Percentiles rank a stretch among this genome's conserved stretches.
phyloP scores from a whole-genome alignment of 192 early-diverging fungal species.

The Coemansia sp. region DNA sequence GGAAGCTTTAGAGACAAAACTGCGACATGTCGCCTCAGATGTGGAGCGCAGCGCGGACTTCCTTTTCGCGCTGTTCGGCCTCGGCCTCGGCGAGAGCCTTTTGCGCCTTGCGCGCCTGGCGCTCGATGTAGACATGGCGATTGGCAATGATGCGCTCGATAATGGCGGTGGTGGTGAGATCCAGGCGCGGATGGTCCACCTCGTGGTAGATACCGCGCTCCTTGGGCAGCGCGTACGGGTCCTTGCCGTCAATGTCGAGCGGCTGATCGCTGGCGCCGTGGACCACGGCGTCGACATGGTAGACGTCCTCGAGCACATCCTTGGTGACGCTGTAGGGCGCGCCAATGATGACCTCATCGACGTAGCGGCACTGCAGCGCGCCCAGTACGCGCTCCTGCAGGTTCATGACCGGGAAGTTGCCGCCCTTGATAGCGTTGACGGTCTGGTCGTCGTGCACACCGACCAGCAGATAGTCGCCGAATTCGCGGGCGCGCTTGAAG shows the following conservation, averaged over 20 bases:
- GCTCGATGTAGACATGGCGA: constrained; percentile 72
- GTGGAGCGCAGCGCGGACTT: constrained; percentile 29
- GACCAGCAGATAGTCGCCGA: constrained; percentile 88
- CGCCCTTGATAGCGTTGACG: constrained; percentile 81
- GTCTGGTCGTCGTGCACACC: constrained; percentile 91
- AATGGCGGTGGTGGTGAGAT: constrained; percentile 80
- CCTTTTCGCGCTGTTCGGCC: constrained; percentile 60
- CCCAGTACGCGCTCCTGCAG: constrained; percentile 89
- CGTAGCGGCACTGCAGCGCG: constrained; percentile 89
- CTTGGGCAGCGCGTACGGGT: constrained; percentile 86
- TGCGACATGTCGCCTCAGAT: no score
- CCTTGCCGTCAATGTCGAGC: constrained; percentile 66
- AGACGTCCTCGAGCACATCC: constrained; percentile 80
- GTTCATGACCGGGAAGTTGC: constrained; percentile 93
- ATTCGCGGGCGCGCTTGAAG: constrained; percentile 74
- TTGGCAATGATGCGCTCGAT: constrained; percentile 87
- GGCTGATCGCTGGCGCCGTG: constrained; percentile 67
- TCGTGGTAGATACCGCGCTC: constrained; percentile 70
- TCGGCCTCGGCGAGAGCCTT: constrained; percentile 67
- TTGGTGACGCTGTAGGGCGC: constrained; percentile 85
- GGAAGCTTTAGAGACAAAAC: background rate
- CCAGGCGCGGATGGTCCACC: constrained; percentile 70
- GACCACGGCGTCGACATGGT: constrained; percentile 77
- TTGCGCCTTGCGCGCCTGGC: constrained; percentile 69
- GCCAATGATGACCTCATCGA: constrained; percentile 91